A percentile compares a stretch with the other conserved stretches of the same genome.
These are phyloP conservation scores for Gracilaria domingensis DNA, from an alignment of 23 red algal species.

Conservation along the genomic window DNA sequence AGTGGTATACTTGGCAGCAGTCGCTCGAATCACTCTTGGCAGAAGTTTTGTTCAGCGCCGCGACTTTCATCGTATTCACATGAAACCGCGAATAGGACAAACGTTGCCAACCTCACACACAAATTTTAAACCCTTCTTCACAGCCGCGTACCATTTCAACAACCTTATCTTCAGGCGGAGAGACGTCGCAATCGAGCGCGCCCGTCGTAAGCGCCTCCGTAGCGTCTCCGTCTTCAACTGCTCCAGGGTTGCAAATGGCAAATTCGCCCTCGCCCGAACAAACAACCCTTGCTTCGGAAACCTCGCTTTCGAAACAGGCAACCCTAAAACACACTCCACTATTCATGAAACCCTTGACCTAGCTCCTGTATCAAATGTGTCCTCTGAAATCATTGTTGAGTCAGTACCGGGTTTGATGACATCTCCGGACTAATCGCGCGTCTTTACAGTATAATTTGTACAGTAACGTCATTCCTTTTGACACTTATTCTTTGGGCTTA, in stretches of 20 bases:
- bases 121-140: conserved; percentile 10
- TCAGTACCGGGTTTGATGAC: conserved; percentile 80
- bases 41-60: neutral
- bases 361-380: neutral
- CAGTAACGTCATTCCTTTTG: conserved; percentile 42
- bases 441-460: too few species aligned
- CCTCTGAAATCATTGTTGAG: conserved; percentile 60
- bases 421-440: conserved; percentile 79
- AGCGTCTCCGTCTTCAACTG: neutral
- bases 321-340: conserved; percentile 50
- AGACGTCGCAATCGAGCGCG: neutral
- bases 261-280: neutral
- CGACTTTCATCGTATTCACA: conserved; percentile 2
- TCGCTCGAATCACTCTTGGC: neutral
- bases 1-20: neutral
- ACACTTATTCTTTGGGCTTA: conserved; percentile 57
- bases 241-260: neutral
- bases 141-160: neutral
- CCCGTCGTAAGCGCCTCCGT: neutral
- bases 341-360: conserved; percentile 34
- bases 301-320: conserved; percentile 67
- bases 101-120: neutral
- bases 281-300: neutral
- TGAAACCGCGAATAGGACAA: conserved; percentile 30
- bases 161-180: neutral